Base-by-base conservation (phyloP, 345 rosid species). In the Salix caprea region DNA sequence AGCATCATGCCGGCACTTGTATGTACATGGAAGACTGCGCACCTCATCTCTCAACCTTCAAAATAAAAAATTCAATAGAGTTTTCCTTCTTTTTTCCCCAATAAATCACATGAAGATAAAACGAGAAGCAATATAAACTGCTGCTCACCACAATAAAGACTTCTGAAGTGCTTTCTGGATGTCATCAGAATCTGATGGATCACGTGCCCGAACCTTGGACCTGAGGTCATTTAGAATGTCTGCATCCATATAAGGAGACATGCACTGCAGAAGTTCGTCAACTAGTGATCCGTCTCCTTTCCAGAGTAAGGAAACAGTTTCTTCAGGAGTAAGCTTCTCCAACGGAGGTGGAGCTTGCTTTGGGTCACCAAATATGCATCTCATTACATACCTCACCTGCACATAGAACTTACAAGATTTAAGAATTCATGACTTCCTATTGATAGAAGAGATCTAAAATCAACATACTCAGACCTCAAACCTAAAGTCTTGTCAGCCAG, bases 301-400 rank as follows among this genome's bases (percentile, higher is more conserved):
- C 99, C 99, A 96, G 21, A 94, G 79, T 75, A 84, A 82, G 76
- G 90, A 86, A 74, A 90, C 94, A 61, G 86, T 85, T 83, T 88
- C 97, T 82, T 90, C 92, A 11, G 92, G 90, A 83, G 79, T 61
- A 56, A 96, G 97, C 90, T 83, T 91, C 85, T 89, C 97, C 80
- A 96, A 76, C 8, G 98, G 99, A 24, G 99, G 99, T 74, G 97
- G 99, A 80, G 98, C 99, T 68, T 85, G 85, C 87, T 90, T 96
- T 73, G 98, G 92, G 85, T 96, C 98, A 79, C 90, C 93, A 80
- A 91, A 96, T 73, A 92, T 79, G 21, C 90, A 91, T 89, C 92
- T 90, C 98, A 96, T 87, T 50, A 94, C 98, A 85, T 96, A 96
- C 80, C 98, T 87, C 78, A 96, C 99, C 99, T 96, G 88, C 74